These are phyloP conservation scores for Fusarium equiseti DNA, from an alignment of 2,329 filamentous ascomycete genomes.

Conservation along the genomic window DNA sequence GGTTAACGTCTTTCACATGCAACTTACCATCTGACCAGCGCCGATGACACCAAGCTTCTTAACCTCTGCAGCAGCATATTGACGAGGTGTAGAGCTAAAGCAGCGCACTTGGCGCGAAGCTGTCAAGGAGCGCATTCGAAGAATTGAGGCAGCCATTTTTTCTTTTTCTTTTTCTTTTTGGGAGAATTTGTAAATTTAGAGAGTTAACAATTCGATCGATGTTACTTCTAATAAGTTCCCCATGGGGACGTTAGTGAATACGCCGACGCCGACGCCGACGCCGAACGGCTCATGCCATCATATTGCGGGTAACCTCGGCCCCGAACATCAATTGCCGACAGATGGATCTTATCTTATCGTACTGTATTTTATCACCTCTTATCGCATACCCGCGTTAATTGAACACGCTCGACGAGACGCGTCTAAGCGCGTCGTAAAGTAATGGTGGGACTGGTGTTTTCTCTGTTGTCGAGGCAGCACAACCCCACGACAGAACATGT, in stretches of 20 bases:
- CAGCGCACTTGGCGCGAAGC: constrained; percentile 60
- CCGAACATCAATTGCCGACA: constrained; percentile 41
- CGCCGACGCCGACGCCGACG: constrained; percentile 2
- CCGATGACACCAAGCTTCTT: constrained; percentile 92
- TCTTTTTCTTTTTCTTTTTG: background rate
- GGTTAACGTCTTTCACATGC: constrained; percentile 53
- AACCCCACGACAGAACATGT: constrained; percentile 38
- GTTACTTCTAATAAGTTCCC: constrained; percentile 19
- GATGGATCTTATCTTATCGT: constrained; percentile 28
- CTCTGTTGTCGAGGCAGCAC: constrained; percentile 34
- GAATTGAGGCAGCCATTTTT: constrained; percentile 58
- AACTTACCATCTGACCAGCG: constrained; percentile 91
- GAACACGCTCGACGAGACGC: constrained; percentile 36
- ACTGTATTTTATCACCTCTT: background rate
- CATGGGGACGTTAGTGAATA: constrained; percentile 25
- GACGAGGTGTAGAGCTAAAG: constrained; percentile 77
- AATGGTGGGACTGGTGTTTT: constrained; percentile 31
- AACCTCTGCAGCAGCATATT: constrained; percentile 73
- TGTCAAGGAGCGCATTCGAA: constrained; percentile 54
- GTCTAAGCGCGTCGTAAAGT: constrained; percentile 36
- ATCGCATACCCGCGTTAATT: constrained; percentile 34
- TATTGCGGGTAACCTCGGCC: constrained; percentile 59
- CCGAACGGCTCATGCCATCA: constrained; percentile 36
- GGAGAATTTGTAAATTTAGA: background rate
- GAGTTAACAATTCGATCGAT: constrained; percentile 8